Evolutionary conservation across 352 stramenopile species (phyloP).

Genomic region (Globisporangium rhizosaccharum): DNA sequence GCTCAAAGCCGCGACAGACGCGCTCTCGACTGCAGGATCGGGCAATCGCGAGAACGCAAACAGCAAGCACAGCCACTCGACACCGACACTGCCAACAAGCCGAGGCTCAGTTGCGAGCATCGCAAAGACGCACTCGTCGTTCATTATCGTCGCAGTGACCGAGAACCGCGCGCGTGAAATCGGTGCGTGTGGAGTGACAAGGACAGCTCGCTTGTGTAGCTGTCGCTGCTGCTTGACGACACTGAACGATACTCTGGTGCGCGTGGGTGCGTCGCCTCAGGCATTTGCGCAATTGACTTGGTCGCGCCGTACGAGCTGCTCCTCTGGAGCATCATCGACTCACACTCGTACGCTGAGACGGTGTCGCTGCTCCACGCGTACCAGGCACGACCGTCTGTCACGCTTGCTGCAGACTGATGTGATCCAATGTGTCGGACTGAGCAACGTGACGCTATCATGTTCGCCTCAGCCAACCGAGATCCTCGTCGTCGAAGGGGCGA

Average conservation of each 20-base stretch:
- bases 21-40: background rate
- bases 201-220: background rate
- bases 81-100: background rate
- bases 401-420: background rate
- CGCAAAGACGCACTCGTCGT: constrained; percentile 8
- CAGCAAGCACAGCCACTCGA: background rate
- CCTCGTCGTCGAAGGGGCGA: constrained; percentile 57
- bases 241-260: background rate
- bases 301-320: constrained; percentile 62
- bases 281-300: constrained; percentile 73
- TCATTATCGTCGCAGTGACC: constrained; percentile 13
- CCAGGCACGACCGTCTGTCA: constrained; percentile 23
- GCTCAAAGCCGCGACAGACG: background rate
- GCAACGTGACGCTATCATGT: too few relatives aligned
- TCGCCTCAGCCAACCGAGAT: constrained; percentile 58
- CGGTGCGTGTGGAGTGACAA: background rate
- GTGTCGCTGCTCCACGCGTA: constrained; percentile 68
- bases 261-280: constrained; percentile 1
- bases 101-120: background rate
- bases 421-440: background rate
- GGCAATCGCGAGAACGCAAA: background rate
- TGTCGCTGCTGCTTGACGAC: background rate
- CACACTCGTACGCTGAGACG: constrained; percentile 65
- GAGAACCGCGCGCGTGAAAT: constrained; percentile 17
- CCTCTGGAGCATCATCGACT: constrained; percentile 78